These are phyloP conservation scores for Tolypocladium nubicola DNA, from an alignment of 2,329 filamentous ascomycete genomes.

Conservation along the genomic window DNA sequence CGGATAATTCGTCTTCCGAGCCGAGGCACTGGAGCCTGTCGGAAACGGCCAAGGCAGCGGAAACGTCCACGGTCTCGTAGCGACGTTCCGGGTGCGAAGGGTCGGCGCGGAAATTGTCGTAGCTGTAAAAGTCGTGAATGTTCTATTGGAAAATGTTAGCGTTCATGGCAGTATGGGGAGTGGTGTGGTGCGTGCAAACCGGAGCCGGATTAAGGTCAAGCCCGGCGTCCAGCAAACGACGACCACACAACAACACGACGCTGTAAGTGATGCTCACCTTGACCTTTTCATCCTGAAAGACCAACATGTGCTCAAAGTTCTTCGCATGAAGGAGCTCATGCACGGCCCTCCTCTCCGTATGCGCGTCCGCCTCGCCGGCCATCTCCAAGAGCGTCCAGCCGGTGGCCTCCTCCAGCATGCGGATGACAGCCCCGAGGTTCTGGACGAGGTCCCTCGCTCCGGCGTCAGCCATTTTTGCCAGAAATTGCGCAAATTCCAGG, in stretches of 20 bases:
- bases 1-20: not conserved
- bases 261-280: conserved; percentile 4
- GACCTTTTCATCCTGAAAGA: conserved; percentile 4
- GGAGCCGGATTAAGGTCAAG: conserved; percentile 9
- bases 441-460: not conserved
- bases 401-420: conserved; percentile 2
- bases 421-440: not conserved
- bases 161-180: not conserved
- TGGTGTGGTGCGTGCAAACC: not conserved
- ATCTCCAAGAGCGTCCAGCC: not conserved
- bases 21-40: not conserved
- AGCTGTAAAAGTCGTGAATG: conserved; percentile 9
- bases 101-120: conserved; percentile 4
- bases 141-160: conserved; percentile 12
- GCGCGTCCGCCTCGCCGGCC: not conserved
- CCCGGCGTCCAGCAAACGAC: conserved; percentile 3
- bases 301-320: conserved; percentile 3
- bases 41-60: not conserved
- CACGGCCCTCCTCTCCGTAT: not conserved
- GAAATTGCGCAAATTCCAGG: conserved; percentile 7
- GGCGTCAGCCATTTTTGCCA: not conserved
- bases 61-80: conserved; percentile 3
- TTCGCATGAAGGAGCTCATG: conserved; percentile 2
- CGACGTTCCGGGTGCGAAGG: conserved; percentile 5
- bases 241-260: not conserved